Base-by-base conservation (phyloP, 805 yeast genomes). In the Blastobotrys americana region DNA sequence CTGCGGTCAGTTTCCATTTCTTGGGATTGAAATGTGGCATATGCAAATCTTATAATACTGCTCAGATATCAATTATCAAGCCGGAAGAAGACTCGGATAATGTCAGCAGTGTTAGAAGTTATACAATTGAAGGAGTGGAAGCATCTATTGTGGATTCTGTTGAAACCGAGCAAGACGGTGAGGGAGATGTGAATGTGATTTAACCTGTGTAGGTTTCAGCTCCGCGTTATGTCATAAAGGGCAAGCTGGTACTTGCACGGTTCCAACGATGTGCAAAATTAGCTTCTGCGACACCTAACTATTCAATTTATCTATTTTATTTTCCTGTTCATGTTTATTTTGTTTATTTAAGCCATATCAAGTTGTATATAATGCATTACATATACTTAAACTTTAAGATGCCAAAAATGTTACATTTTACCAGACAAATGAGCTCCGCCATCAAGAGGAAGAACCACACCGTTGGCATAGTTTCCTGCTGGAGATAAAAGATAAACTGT, bases 21-120 rank as follows among this genome's bases (percentile, higher is more conserved):
- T 64, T 89, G 54, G 97, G 97, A 1, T 70, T 87, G 50, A 84
- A 82, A 60, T 89, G 97, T 63, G 82, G 80, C 52, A 87, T 82
- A 59, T 89, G 97, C 64, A 73, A 76, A 46, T 83, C 95, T 59
- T 89, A 88, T 63, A 89, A 89, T 62, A 89, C 97, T 2, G 78
- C 77, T 47, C 90, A 85, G 59, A 52, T 78, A 45, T 76, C 76
- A 56, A 60, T 86, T 44, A 69, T 84, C 45, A 86, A 86, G 63
- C 85, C 83, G 0, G 84, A 76, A 49, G 78, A 73, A 44, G 70
- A 63, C 37, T 25, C 31, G 8, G 31, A 25, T 25, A 25, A 25
- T 70, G 60, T 4, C 67, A 61, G 27, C 13, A 3, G 16, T 18
- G 8, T 25, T 25, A n/a, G n/a, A n/a, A n/a, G n/a, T n/a, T n/a